phyloP scores from a whole-genome alignment of 345 rosid genomes.

The Luvunga scandens region DNA sequence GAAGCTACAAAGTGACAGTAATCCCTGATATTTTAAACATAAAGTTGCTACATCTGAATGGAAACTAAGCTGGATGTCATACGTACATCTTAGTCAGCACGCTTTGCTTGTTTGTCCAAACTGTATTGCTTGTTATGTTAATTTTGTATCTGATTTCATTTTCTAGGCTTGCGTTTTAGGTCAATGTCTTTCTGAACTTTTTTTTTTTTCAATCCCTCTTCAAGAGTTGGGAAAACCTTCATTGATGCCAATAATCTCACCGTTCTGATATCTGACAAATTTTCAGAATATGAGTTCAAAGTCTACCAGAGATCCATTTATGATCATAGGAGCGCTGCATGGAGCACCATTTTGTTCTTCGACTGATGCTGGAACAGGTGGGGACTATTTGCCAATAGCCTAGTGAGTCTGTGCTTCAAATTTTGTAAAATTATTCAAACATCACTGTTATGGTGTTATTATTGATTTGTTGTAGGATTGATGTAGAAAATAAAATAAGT shows the following conservation, averaged over 20 bases:
- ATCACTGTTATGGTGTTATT: neutral
- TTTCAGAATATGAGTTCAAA: constrained; percentile 42
- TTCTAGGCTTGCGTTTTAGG: neutral
- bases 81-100: neutral
- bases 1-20: neutral
- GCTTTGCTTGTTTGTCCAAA: neutral
- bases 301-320: constrained; percentile 25
- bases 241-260: neutral
- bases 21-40: neutral
- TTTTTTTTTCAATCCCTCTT: neutral
- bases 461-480: neutral
- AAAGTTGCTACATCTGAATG: neutral
- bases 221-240: constrained; percentile 7
- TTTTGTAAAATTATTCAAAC: neutral
- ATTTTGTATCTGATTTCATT: neutral
- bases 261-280: constrained; percentile 21
- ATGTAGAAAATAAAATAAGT: constrained; percentile 11
- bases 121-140: neutral
- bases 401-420: constrained; percentile 11
- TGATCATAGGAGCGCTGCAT: constrained; percentile 6
- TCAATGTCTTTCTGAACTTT: neutral
- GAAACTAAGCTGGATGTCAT: neutral
- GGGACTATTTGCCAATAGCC: constrained; percentile 6
- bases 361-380: constrained; percentile 38
- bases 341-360: constrained; percentile 26